A percentile compares a stretch with the other conserved stretches of the same genome.
Conservation (phyloP, 306 rosid species). For the Castanea crenata region DNA sequence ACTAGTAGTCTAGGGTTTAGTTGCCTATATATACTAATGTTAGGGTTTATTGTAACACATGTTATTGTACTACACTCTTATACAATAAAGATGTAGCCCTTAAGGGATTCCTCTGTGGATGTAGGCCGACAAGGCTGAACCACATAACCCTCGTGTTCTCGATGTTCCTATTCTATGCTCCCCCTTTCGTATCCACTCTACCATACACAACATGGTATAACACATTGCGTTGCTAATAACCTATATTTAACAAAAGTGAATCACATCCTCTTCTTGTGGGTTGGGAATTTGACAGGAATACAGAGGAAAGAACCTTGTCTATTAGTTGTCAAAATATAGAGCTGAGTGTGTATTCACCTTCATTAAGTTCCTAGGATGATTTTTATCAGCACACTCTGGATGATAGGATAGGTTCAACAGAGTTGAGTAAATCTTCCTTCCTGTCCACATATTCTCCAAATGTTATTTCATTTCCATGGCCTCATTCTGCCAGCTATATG, state of each 20-base stretch:
- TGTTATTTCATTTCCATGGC: slow-evolving; percentile 29
- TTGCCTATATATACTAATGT: no score
- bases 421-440: slow-evolving; percentile 36
- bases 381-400: slow-evolving; percentile 24
- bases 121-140: no score
- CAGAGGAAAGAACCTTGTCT: slow-evolving; percentile 26
- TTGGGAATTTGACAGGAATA: slow-evolving; percentile 29
- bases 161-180: no score
- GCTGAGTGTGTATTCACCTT: slow-evolving; percentile 19
- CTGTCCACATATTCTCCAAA: slow-evolving; percentile 24
- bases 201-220: no score
- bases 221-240: no score
- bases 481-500: slow-evolving; percentile 28
- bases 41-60: no score
- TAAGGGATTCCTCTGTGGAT: no score
- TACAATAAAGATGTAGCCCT: no score
- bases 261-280: slow-evolving; percentile 45
- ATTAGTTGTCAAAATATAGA: slow-evolving; percentile 23
- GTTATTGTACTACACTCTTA: no score
- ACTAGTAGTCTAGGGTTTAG: no score
- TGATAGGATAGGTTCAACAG: slow-evolving; percentile 20
- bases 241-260: slow-evolving; percentile 36
- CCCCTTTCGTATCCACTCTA: no score
- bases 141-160: no score
- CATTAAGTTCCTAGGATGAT: slow-evolving; percentile 25